Evolutionary conservation across 805 yeast species (phyloP).

Genomic region (Naumovozyma baii): DNA sequence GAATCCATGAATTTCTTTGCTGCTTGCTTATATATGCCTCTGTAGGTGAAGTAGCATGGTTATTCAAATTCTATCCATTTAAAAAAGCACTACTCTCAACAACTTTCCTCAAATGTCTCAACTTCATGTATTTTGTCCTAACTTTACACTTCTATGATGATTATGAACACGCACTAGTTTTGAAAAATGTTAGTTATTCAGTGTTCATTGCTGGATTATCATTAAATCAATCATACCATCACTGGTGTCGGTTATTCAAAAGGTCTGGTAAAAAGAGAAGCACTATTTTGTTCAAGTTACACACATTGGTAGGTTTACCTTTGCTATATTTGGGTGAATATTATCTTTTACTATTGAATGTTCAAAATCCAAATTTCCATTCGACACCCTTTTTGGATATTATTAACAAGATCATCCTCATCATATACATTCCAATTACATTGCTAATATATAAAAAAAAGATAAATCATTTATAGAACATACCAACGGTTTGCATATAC

Average conservation of each 20-base stretch:
- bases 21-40: conserved; percentile 17
- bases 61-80: conserved; percentile 17
- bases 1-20: conserved; percentile 55
- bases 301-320: conserved; percentile 18
- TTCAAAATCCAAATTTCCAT: conserved; percentile 21
- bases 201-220: conserved; percentile 21
- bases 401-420: conserved; percentile 18
- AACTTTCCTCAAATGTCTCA: conserved; percentile 19
- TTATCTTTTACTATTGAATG: conserved; percentile 21
- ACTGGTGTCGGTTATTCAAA: conserved; percentile 24
- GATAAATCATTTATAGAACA: too few species aligned
- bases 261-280: conserved; percentile 3
- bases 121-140: conserved; percentile 22
- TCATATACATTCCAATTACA: conserved; percentile 22
- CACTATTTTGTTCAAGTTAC: conserved; percentile 13
- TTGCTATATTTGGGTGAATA: conserved; percentile 25
- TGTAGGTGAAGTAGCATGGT: conserved; percentile 19
- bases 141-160: conserved; percentile 26
- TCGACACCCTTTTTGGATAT: conserved; percentile 16
- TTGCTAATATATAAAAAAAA: conserved; percentile 16
- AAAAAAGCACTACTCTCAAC: conserved; percentile 9
- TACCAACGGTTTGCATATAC: too few species aligned
- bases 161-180: conserved; percentile 25
- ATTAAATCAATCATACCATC: conserved; percentile 21
- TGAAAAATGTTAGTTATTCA: conserved; percentile 26